Base-by-base conservation (phyloP, 169 alveolate species). In the Cryptosporidium bovis region DNA sequence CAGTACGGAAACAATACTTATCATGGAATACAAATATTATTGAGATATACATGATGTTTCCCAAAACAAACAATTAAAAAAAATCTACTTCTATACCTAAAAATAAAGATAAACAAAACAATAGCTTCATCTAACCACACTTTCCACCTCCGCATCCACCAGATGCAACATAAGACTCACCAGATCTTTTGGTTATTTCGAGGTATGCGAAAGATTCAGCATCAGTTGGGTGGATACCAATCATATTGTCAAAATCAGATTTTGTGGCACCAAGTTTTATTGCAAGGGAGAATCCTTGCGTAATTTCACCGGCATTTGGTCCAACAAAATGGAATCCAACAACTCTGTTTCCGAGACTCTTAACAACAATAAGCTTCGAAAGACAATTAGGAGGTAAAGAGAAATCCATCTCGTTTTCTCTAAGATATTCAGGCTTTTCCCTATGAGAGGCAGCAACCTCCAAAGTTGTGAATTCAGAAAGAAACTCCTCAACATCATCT, bases 241-340 rank as follows among this genome's bases (percentile, higher is more conserved):
- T 93, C 82, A 93, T 90, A 66, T 92, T 95, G 68, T 96, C 97
- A 64, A 94, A 91, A 58, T 95, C 99, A 50, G 64, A 65, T 83
- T 96, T 97, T 27, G 97, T 97, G 18, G 96, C 98, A 24, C 98
- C 98, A 27, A 95, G 92, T 56, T 95, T 95, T 87, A 98, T 83
- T 18, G 99, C 99, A 34, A 97, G 93, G 13, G 99, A 97, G 83
- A 96, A 90, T 16, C 99, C 99, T 95, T 97, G 99, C 34, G 98
- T 96, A 2, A 97, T 95, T 92, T 98, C 99, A 4, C 99, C 99
- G 10, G 99, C 99, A 92, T 97, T 94, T 8, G 99, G 99, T 15
- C 99, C 98, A 51, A 98, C 98, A 71, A 95, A 96, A 91, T 98
- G 99, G 91, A 97, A 91, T 40, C 99, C 99, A 18, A 97, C 92